Base-by-base conservation (phyloP, 2,329 filamentous ascomycete species). In the Xylaria sp. region DNA sequence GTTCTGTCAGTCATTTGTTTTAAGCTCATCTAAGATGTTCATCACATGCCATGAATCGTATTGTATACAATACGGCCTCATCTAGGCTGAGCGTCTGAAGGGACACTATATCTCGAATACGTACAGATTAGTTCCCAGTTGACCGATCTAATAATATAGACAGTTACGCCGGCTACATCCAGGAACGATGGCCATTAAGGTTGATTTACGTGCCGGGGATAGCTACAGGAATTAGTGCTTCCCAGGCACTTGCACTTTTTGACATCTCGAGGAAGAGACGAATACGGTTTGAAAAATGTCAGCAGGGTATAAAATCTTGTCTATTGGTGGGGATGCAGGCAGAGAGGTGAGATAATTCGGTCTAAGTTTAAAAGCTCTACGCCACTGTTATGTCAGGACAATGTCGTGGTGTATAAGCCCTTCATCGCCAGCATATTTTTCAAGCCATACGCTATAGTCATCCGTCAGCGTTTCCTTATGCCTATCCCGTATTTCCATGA, bases 401-500 rank as follows among this genome's bases (percentile, higher is more conserved):
- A 23, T 23, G 30, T 55, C 10, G 10, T 34, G 18, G 23, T 10
- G 34, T 36, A 7, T 23, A 32, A 23, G 15, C 18, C n/a, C 18
- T 55, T 55, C 50, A 32, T 30, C 50, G 9, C 12, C 9, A 18
- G 9, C 30, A 55, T n/a, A 23, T 36, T 55, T 41, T 41, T 41
- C 4, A 46, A 41, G 23, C 48, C 25, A 43, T 60, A 12, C 46
- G 28, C 15, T 32, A 41, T 32, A 4, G 23, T 30, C 6, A 20
- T 43, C 32, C n/a, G 23, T 36, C 32, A 53, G 20, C 32, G 7
- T 43, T 48, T 28, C 9, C 46, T 53, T 41, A 52, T 55, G 18
- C 18, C 41, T 46, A 39, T 53, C 46, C 28, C 25, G 45, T 46
- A 34, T 63, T 23, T 36, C 48, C 6, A 30, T 39, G 20, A 63